A percentile compares a stretch with the other conserved stretches of the same genome.
These are phyloP conservation scores for Paramecium primaurelia DNA, from an alignment of 73 alveolate genomes.

Conservation along the genomic window DNA sequence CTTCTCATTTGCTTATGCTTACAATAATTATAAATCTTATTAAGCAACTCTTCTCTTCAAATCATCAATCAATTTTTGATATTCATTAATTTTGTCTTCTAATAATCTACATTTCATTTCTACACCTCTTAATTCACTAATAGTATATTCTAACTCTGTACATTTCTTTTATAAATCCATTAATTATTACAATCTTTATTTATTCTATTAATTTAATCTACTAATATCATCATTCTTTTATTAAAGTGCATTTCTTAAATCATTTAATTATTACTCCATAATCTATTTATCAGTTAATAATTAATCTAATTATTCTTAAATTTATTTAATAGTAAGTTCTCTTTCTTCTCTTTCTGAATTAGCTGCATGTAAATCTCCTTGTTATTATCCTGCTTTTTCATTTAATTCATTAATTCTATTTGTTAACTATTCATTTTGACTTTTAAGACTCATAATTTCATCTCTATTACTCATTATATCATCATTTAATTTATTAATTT, in stretches of 20 bases:
- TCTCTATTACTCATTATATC: not conserved
- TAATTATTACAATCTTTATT: not conserved
- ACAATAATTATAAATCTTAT: conserved; percentile 8
- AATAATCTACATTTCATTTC: not conserved
- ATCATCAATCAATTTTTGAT: conserved; percentile 12
- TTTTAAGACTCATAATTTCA: not conserved
- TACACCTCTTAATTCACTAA: not conserved
- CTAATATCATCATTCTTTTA: not conserved
- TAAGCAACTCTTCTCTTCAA: conserved; percentile 21
- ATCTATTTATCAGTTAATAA: not conserved
- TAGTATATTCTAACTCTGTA: not conserved
- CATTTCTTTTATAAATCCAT: conserved; percentile 7
- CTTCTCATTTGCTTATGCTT: not conserved
- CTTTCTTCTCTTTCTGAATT: not conserved
- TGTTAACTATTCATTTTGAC: not conserved
- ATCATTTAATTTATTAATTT: not conserved
- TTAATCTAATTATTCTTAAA: not conserved
- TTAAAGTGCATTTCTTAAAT: not conserved
- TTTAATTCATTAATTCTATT: not conserved
- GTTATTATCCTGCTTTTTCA: not conserved
- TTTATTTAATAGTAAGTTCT: not conserved
- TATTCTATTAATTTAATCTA: not conserved
- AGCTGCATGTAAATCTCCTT: not conserved
- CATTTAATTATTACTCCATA: not conserved
- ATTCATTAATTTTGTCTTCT: not conserved